phyloP scores from a whole-genome alignment of 75 land plant genomes.

The Azolla pinnata region DNA sequence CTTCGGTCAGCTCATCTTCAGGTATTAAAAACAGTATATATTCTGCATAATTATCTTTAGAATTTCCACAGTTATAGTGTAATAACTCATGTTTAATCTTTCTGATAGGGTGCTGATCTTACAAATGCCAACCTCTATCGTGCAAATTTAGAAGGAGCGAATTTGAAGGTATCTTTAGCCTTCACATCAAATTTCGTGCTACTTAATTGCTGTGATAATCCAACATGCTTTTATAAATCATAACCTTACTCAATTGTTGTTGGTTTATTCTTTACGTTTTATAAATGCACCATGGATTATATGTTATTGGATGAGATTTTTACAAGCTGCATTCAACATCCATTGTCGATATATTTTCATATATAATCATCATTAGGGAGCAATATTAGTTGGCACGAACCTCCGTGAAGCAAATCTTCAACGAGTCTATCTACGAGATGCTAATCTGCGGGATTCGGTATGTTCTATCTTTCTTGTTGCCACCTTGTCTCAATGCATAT shows the following conservation, averaged over 20 bases:
- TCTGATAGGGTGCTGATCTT: slow-evolving; percentile 70
- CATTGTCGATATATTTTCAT: neutral
- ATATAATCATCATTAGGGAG: slow-evolving; percentile 37
- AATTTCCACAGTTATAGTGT: neutral
- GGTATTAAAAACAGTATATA: slow-evolving; percentile 21
- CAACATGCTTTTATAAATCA: too few relatives aligned
- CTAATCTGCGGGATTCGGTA: slow-evolving; percentile 66
- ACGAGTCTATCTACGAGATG: slow-evolving; percentile 71
- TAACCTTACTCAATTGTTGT: too few relatives aligned
- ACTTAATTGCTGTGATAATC: too few relatives aligned
- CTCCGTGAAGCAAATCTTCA: slow-evolving; percentile 71
- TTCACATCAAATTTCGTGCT: too few relatives aligned
- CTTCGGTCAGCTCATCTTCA: slow-evolving; percentile 86
- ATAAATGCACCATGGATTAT: too few relatives aligned
- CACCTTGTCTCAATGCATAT: neutral
- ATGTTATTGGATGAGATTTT: too few relatives aligned
- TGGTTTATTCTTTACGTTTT: too few relatives aligned
- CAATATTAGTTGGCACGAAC: slow-evolving; percentile 57
- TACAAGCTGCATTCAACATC: too few relatives aligned
- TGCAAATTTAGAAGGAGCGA: slow-evolving; percentile 86
- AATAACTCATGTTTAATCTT: neutral
- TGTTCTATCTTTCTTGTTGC: slow-evolving; percentile 7
- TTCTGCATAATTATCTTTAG: neutral
- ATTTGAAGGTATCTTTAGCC: slow-evolving; percentile 62
- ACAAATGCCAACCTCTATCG: slow-evolving; percentile 75